A percentile compares a stretch with the other conserved stretches of the same genome.
Evolutionary conservation across 345 rosid genomes (phyloP).

Genomic region (Erodium maritimum): DNA sequence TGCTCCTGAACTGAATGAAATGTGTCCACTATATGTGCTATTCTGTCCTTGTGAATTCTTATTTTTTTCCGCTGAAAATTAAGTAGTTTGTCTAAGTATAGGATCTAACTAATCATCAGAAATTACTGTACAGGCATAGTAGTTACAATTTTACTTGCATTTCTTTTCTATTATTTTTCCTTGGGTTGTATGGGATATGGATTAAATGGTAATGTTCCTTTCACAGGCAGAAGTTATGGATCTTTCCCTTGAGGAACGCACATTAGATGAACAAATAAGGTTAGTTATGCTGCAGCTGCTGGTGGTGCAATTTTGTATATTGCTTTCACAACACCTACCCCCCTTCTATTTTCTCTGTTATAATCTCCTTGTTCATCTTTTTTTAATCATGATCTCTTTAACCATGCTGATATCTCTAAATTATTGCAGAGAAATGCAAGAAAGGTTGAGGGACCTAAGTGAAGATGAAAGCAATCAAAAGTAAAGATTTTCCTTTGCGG

Average conservation of each 20-base stretch:
- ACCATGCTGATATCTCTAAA: slow-evolving; percentile 19
- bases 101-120: neutral
- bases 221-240: slow-evolving; percentile 68
- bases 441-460: slow-evolving; percentile 66
- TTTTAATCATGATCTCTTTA: neutral
- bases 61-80: no score
- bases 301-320: neutral
- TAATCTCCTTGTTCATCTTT: no score
- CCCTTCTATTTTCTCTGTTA: slow-evolving; percentile 7
- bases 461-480: slow-evolving; percentile 79
- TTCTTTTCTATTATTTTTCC: neutral
- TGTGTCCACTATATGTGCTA: no score
- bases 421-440: slow-evolving; percentile 75
- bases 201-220: neutral
- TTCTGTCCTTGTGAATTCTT: no score
- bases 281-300: slow-evolving; percentile 9
- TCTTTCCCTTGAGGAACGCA: slow-evolving; percentile 52
- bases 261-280: slow-evolving; percentile 59
- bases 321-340: neutral
- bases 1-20: no score
- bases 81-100: neutral
- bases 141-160: neutral
- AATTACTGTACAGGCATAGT: no score
- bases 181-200: neutral
- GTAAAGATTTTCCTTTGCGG: slow-evolving; percentile 25